Percentiles rank a stretch among this genome's conserved stretches.
phyloP scores from a whole-genome alignment of 768 basidiomycete genomes.

The Plicaturopsis crispa region DNA sequence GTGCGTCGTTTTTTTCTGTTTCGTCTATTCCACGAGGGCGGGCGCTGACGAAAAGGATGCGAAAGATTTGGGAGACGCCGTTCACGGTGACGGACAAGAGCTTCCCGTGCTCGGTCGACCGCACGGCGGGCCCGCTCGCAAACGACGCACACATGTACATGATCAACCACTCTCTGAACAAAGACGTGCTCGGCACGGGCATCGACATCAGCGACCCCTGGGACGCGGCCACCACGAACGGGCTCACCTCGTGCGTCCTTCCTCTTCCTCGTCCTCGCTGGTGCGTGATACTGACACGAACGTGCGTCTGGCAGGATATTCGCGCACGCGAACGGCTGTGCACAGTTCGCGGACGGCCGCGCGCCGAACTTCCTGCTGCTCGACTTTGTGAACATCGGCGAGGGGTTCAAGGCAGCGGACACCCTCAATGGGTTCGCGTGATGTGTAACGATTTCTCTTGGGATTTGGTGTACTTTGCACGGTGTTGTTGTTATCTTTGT shows the following conservation, averaged over 20 bases:
- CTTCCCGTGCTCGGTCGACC: slow-evolving; percentile 49
- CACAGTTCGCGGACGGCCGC: slow-evolving; percentile 32
- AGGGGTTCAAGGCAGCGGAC: slow-evolving; percentile 34
- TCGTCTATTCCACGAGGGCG: background rate
- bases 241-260: slow-evolving; percentile 18
- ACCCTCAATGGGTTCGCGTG: slow-evolving; percentile 31
- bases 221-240: slow-evolving; percentile 21
- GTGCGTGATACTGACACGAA: background rate
- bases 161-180: slow-evolving; percentile 53
- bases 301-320: slow-evolving; percentile 15
- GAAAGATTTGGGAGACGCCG: slow-evolving; percentile 51
- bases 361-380: slow-evolving; percentile 47
- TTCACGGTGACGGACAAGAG: slow-evolving; percentile 39
- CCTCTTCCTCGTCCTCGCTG: background rate
- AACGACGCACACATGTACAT: slow-evolving; percentile 46
- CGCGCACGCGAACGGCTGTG: slow-evolving; percentile 36
- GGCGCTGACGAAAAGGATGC: no score
- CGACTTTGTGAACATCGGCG: slow-evolving; percentile 43
- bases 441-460: no score
- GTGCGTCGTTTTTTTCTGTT: slow-evolving; percentile 16
- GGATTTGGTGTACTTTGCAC: no score
- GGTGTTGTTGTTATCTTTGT: no score
- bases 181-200: slow-evolving; percentile 20
- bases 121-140: slow-evolving; percentile 39
- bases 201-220: slow-evolving; percentile 20